Base-by-base conservation (phyloP, 2,329 filamentous ascomycete genomes). In the Penicillium sp. region DNA sequence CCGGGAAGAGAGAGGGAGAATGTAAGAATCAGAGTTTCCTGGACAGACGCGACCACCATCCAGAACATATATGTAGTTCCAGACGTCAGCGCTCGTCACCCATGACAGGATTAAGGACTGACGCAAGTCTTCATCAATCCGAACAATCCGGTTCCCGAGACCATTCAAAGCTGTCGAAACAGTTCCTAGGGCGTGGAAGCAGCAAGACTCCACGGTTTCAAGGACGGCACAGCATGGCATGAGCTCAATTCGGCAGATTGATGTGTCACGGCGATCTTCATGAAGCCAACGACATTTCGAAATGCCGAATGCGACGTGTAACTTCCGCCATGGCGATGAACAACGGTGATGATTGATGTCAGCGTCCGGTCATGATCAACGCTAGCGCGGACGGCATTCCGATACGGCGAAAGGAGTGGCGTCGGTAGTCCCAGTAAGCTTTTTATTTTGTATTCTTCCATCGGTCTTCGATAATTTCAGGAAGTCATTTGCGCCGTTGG, bases 281-380 rank as follows among this genome's bases (percentile, higher is more conserved):
- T 50, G 46, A 46, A 53, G 45, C 45, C 46, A 53, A 44, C 41
- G 50, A 46, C 28, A 25, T 43, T 18, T 28, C 28, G 6, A 18
- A 22, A 44, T 44, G 5, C 38, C 43, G 16, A 46, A 42, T 44
- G 27, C 33, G 40, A 41, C 27, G n/a, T 4, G 24, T 13, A n/a
- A 14, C 14, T 36, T 16, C 33, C 18, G 11, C 20, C 24, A 35
- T 14, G 13, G 20, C 13, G 41, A 25, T 33, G 22, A 7, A 8
- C 27, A 28, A 40, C 30, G 20, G 24, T 20, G 28, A 53, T 25
- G 16, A 13, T n/a, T 53, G 53, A 55, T 25, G 50, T 55, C 53
- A 55, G 45, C 16, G 25, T 30, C 40, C 22, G 39, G 43, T 50
- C 50, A 53, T 52, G n/a, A 39, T 3, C n/a, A 8, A 24, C 2